These are phyloP conservation scores for Leucosporidium yakuticum DNA, from an alignment of 768 basidiomycete genomes.

Conservation along the genomic window DNA sequence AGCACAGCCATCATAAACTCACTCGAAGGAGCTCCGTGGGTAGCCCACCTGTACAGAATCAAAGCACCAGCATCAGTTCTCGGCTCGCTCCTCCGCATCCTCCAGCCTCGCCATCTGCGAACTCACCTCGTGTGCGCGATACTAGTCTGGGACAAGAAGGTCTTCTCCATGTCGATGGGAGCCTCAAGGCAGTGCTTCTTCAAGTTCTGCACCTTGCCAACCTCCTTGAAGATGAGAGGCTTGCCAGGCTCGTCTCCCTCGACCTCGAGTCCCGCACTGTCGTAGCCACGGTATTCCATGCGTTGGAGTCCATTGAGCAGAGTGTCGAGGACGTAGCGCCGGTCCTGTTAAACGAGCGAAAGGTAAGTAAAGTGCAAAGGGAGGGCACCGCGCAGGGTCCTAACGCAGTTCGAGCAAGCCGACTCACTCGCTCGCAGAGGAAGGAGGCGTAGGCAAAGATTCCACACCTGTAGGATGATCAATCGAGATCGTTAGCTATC, in stretches of 20 bases:
- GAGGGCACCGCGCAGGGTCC: background rate
- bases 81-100: background rate
- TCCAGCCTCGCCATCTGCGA: background rate
- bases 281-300: conserved; percentile 97
- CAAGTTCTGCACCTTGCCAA: conserved; percentile 90
- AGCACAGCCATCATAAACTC: background rate
- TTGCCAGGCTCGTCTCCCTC: conserved; percentile 81
- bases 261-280: conserved; percentile 65
- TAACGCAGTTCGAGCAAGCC: conserved; percentile 1
- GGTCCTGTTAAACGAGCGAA: conserved; percentile 53
- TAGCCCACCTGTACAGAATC: conserved; percentile 62
- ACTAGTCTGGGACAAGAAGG: conserved; percentile 77
- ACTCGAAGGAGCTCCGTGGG: conserved; percentile 59
- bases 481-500: too few relatives aligned
- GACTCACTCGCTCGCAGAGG: conserved; percentile 83
- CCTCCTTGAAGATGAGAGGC: conserved; percentile 87
- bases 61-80: background rate
- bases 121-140: conserved; percentile 84
- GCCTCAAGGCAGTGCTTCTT: conserved; percentile 79
- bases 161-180: conserved; percentile 56
- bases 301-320: conserved; percentile 84
- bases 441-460: conserved; percentile 95
- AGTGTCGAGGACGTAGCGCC: conserved; percentile 84
- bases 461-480: conserved; percentile 56
- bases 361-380: background rate